Evolutionary conservation across 177 flowering plant genomes (phyloP), one percentile per base, ranked within the genome.

Genomic region (Vitis hybrid): DNA sequence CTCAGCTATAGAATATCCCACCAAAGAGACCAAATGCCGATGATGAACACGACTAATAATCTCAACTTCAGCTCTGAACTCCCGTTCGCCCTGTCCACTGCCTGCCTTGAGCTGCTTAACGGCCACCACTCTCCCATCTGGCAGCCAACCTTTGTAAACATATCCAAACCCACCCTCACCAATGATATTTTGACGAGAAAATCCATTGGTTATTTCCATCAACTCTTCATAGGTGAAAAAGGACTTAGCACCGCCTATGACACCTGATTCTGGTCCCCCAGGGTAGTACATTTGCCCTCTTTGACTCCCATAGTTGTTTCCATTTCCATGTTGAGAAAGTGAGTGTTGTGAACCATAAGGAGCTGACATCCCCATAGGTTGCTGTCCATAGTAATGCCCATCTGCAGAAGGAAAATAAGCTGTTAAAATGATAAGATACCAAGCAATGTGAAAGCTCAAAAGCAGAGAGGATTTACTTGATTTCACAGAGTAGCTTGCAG

Each of bases 81-180:
- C 89, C 18, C 87, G 72, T 22, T 86, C 89, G 52, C 89, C 91
- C 60, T 86, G 89, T 28, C 83, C 86, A 63, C 87, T 82, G 18
- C 87, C 87, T n/a, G 83, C 81, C 77, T 82, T 86, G 28, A 88
- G 84, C 73, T 84, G 82, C 73, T 88, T 88, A 31, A 86, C 85
- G 2, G 91, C 91, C 22, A 86, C 88, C 1, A 50, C 20, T 74
- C 62, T 84, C 56, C 91, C 90, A 57, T 88, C 86, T 1, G 76
- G 64, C 24, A 84, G 65, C 55, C 57, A 59, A 4, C 87, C 91
- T 70, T 85, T 80, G 75, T 73, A 84, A 18, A 88, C 91, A 67
- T 80, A 77, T 44, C 90, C 90, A 73, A 88, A 88, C 11, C 91
- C 91, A 67, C 91, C 91, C 71, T 86, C 81, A 9, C 91, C 91